Conservation (phyloP, 257 asterid species). For the Solanum tacnaense region DNA sequence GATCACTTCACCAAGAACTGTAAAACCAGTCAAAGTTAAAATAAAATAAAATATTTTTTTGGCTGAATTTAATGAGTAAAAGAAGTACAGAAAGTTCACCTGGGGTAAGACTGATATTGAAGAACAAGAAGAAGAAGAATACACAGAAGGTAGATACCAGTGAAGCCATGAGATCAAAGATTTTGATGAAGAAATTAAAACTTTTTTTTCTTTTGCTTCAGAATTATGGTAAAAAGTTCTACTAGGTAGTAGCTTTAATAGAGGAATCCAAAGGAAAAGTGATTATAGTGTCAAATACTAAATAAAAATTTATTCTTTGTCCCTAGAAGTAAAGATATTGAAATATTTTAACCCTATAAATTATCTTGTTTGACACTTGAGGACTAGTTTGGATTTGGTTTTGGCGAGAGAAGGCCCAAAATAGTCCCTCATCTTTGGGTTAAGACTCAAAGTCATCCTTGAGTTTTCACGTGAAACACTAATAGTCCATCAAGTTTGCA, state of each 20-base stretch:
- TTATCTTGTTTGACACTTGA: not conserved
- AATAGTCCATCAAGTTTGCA: no score
- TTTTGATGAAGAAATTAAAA: not conserved
- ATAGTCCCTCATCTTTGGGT: no score
- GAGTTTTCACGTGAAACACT: no score
- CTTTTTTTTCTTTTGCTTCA: not conserved
- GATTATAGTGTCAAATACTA: not conserved
- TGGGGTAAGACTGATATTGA: conserved; percentile 10
- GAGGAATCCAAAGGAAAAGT: not conserved
- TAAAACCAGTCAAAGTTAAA: not conserved
- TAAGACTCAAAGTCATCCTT: no score
- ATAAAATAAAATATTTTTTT: not conserved
- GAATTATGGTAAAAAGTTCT: not conserved
- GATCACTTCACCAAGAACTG: conserved; percentile 28
- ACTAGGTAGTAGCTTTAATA: not conserved
- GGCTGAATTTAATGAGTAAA: not conserved
- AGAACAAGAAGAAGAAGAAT: conserved; percentile 15
- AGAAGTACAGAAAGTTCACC: conserved; percentile 17
- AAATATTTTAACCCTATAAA: not conserved
- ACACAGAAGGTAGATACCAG: not conserved
- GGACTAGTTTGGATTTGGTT: not conserved
- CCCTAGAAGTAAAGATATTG: not conserved
- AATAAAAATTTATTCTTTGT: not conserved
- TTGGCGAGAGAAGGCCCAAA: not conserved
- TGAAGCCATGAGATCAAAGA: not conserved